Percentiles rank a stretch among this genome's conserved stretches.
These are phyloP conservation scores for Cutaneotrichosporon sp. DNA, from an alignment of 1,284 basidiomycete genomes.

Conservation along the genomic window DNA sequence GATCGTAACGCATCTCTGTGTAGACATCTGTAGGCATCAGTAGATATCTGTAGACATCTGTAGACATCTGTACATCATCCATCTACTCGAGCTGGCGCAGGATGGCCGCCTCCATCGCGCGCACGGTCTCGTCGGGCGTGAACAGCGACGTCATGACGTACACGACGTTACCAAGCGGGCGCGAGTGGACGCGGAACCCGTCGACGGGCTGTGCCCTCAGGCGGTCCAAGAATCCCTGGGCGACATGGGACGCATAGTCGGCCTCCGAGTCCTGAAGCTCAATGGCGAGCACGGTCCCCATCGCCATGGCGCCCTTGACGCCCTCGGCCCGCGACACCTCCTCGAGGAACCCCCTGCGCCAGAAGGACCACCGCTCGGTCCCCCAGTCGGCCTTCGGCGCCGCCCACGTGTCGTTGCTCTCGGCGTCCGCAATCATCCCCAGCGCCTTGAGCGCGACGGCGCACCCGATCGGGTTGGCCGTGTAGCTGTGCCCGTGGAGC, in stretches of 20 bases:
- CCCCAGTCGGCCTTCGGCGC: slow-evolving; percentile 59
- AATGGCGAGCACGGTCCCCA: slow-evolving; percentile 85
- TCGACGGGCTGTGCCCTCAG: slow-evolving; percentile 30
- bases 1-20: too few relatives aligned
- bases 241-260: slow-evolving; percentile 76
- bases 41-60: background rate
- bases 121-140: slow-evolving; percentile 42
- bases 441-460: slow-evolving; percentile 84
- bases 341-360: slow-evolving; percentile 73
- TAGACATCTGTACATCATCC: background rate
- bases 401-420: slow-evolving; percentile 62
- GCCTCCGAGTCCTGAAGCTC: slow-evolving; percentile 66
- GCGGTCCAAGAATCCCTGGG: slow-evolving; percentile 61
- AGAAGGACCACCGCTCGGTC: slow-evolving; percentile 76
- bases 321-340: slow-evolving; percentile 61
- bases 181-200: slow-evolving; percentile 73
- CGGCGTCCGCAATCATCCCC: slow-evolving; percentile 61
- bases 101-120: slow-evolving; percentile 47
- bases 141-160: slow-evolving; percentile 90
- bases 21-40: background rate
- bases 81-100: slow-evolving; percentile 27
- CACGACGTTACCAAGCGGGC: slow-evolving; percentile 88
- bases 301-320: slow-evolving; percentile 77
- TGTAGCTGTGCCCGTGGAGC: slow-evolving; percentile 94
- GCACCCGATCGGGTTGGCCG: slow-evolving; percentile 88